Evolutionary conservation across 257 asterid genomes (phyloP), one percentile per base, ranked within the genome.

Genomic region (Dorcoceras hygrometricum): DNA sequence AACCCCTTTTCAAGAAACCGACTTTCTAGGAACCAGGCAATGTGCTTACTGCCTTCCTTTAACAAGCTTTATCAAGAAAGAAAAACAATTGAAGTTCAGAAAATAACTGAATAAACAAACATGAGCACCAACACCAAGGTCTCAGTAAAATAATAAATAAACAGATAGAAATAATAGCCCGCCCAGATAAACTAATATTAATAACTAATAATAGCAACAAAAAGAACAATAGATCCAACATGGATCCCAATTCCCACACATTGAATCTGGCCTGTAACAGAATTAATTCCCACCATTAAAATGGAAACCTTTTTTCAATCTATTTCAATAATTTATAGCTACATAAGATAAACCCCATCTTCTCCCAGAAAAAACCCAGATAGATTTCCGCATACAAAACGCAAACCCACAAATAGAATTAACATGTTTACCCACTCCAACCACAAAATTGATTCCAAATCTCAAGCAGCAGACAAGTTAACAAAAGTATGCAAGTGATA

Each of bases 181-280:
- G 79, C 75, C 78, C 67, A 73, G 82, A 80, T 71, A 83, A 82
- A 75, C 74, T 79, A 71, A 57, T 66, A 76, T 59, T 39, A 39
- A 10, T 12, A 39, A 39, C 50, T 12, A 39, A 39, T 3, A 39
- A 12, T 39, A 39, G 50, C 50, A 10, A 39, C 50, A 39, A 65
- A 23, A 63, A 75, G 79, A 76, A 75, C 68, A 80, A 70, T 64
- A 78, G 89, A 91, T 91, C 89, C 84, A 84, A 71, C 97, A 88
- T 82, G 89, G 91, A 88, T 91, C 95, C 94, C 94, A 80, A 88
- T 82, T 86, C 84, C 82, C 83, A 71, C 83, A 72, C 90, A 84
- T 68, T 82, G 92, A 84, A 87, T 87, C 90, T 76, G 82, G 92
- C 77, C 84, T 73, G 62, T 11, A 71, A 75, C 73, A 77, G 34